These are phyloP conservation scores for Corymbia citriodora DNA, from an alignment of 441 rosid genomes.

Conservation along the genomic window DNA sequence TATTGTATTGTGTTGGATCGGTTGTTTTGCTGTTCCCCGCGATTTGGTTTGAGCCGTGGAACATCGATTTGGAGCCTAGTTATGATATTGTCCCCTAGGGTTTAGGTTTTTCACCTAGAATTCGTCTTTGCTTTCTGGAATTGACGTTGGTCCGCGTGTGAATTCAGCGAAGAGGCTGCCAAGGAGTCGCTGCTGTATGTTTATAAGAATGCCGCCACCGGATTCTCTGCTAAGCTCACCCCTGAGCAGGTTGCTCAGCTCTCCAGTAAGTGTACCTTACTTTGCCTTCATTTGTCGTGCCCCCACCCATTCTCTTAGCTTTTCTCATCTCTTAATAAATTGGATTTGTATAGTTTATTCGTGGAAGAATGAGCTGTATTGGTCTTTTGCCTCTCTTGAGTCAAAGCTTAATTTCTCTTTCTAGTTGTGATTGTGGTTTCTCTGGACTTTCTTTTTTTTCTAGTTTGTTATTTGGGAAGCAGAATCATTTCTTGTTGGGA, in stretches of 20 bases:
- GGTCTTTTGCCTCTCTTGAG: background rate
- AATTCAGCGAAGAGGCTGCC: conserved; percentile 62
- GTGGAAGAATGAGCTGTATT: background rate
- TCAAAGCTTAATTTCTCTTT: background rate
- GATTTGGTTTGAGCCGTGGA: background rate
- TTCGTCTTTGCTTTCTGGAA: background rate
- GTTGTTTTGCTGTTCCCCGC: background rate
- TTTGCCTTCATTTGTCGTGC: background rate
- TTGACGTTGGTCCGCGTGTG: background rate
- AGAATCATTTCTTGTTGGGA: background rate
- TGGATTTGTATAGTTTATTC: background rate
- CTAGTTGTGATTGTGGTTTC: background rate
- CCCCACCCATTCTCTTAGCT: background rate
- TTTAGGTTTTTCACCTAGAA: background rate
- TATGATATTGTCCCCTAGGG: background rate
- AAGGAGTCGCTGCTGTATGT: conserved; percentile 61
- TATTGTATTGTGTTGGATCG: background rate
- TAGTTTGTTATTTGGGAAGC: background rate
- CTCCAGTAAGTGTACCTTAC: conserved; percentile 32
- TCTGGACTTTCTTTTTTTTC: background rate
- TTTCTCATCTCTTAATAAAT: background rate
- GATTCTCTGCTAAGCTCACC: conserved; percentile 84
- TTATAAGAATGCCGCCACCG: conserved; percentile 70
- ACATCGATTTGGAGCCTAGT: background rate
- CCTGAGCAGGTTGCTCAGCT: conserved; percentile 63